These are phyloP conservation scores for Phytopythium vexans DNA, from an alignment of 352 stramenopile genomes.

Conservation along the genomic window DNA sequence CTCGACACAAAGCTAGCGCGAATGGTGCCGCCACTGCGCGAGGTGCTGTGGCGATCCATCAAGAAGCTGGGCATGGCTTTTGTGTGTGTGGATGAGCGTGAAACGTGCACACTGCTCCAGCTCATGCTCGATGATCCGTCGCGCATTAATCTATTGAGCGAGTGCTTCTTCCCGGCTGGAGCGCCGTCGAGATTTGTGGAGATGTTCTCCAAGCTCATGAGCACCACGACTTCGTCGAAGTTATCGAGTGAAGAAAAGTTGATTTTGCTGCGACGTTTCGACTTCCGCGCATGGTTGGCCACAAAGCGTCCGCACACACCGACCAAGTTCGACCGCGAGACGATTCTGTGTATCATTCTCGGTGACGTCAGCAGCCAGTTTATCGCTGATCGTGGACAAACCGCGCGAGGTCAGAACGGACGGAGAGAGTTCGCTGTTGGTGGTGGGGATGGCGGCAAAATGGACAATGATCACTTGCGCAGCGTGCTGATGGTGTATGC, in stretches of 20 bases:
- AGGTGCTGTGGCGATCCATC: constrained; percentile 79
- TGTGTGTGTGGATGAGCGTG: constrained; percentile 77
- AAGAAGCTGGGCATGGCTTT: constrained; percentile 78
- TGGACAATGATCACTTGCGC: constrained; percentile 20
- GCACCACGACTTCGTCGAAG: constrained; percentile 57
- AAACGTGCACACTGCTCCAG: constrained; percentile 77
- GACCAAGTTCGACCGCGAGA: constrained; percentile 82
- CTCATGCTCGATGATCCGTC: constrained; percentile 85
- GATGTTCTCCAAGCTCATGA: constrained; percentile 88
- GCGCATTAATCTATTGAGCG: constrained; percentile 71
- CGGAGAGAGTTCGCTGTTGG: no score
- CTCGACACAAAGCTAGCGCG: constrained; percentile 78
- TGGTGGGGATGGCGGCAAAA: constrained; percentile 7
- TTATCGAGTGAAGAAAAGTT: constrained; percentile 74
- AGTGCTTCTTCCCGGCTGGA: constrained; percentile 78
- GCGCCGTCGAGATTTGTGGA: constrained; percentile 77
- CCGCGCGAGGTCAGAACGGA: not conserved
- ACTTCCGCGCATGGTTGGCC: constrained; percentile 73
- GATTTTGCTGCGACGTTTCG: constrained; percentile 66
- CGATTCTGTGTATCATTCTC: constrained; percentile 72
- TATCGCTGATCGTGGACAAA: constrained; percentile 32
- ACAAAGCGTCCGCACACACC: constrained; percentile 41
- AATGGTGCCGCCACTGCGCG: constrained; percentile 80
- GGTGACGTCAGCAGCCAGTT: constrained; percentile 63
- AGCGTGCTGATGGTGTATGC: constrained; percentile 73